These are phyloP conservation scores for Sphagnum contortum DNA, from an alignment of 225 moss, liverwort and hornwort genomes.

Conservation along the genomic window DNA sequence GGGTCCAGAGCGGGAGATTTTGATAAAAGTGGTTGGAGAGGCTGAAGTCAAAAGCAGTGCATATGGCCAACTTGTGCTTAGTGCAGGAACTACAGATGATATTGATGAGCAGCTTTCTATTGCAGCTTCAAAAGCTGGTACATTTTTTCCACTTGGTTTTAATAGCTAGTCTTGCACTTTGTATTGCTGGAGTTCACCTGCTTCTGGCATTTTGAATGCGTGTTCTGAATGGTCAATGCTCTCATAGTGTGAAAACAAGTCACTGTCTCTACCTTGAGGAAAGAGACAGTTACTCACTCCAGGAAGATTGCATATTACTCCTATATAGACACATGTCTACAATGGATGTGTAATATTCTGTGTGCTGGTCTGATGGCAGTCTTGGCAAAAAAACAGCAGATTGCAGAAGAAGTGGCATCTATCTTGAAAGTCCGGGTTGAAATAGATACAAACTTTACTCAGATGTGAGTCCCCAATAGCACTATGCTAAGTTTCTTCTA, in stretches of 20 bases:
- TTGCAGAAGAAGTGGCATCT: constrained; percentile 79
- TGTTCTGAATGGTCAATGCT: too few relatives aligned
- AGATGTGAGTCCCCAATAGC: constrained; percentile 16
- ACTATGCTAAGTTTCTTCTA: too few relatives aligned
- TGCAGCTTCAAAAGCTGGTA: constrained; percentile 77
- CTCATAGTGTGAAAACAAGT: too few relatives aligned
- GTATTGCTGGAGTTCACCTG: too few relatives aligned
- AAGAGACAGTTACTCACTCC: too few relatives aligned
- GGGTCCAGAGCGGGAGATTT: constrained; percentile 49
- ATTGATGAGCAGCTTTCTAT: constrained; percentile 82
- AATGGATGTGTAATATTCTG: too few relatives aligned
- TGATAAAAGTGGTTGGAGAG: constrained; percentile 60
- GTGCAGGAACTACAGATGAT: constrained; percentile 54
- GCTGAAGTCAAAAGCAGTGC: constrained; percentile 66
- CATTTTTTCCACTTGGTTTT: not conserved
- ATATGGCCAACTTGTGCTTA: constrained; percentile 86
- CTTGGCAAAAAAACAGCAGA: constrained; percentile 79
- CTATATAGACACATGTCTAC: too few relatives aligned
- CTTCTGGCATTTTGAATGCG: too few relatives aligned
- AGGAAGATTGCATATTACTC: too few relatives aligned
- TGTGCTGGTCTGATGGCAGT: constrained; percentile 30
- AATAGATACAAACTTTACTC: constrained; percentile 48
- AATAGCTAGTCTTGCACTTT: too few relatives aligned
- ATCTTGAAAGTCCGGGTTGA: constrained; percentile 75
- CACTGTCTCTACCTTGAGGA: too few relatives aligned